Evolutionary conservation across 345 rosid species (phyloP).

Genomic region (Eutrema heterophyllum): DNA sequence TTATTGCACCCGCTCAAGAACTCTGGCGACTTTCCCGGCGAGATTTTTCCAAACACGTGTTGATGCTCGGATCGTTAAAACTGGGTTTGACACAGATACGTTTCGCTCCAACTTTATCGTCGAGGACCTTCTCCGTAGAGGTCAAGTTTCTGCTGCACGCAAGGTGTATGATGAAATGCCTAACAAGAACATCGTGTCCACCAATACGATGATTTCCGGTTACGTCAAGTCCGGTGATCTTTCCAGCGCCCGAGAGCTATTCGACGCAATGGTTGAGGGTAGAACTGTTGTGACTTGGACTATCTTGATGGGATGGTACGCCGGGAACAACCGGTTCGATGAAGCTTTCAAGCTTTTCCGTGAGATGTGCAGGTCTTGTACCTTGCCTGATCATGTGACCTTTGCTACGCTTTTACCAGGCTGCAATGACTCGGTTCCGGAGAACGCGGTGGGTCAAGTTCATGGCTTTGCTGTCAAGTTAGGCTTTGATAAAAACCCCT

Average conservation of each 20-base stretch:
- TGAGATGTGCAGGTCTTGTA: slow-evolving; percentile 44
- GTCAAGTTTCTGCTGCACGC: slow-evolving; percentile 54
- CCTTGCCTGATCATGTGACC: slow-evolving; percentile 62
- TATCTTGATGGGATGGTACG: slow-evolving; percentile 72
- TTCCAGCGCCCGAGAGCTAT: slow-evolving; percentile 46
- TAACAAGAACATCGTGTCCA: slow-evolving; percentile 55
- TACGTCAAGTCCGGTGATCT: slow-evolving; percentile 53
- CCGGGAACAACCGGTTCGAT: slow-evolving; percentile 32
- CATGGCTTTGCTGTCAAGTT: slow-evolving; percentile 52
- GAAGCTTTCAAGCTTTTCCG: slow-evolving; percentile 60
- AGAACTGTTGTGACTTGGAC: slow-evolving; percentile 80
- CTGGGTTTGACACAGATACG: slow-evolving; percentile 62
- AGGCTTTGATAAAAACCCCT: slow-evolving; percentile 35
- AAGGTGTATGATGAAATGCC: slow-evolving; percentile 77
- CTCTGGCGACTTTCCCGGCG: slow-evolving; percentile 5
- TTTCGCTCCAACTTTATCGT: slow-evolving; percentile 59
- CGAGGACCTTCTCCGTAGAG: slow-evolving; percentile 28
- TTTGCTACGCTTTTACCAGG: slow-evolving; percentile 69
- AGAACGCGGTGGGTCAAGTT: slow-evolving; percentile 42
- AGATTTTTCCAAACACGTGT: slow-evolving; percentile 9
- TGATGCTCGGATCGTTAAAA: slow-evolving; percentile 75
- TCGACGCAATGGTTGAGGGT: slow-evolving; percentile 41
- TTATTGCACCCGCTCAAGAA: not conserved
- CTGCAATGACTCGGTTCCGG: slow-evolving; percentile 32
- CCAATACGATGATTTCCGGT: slow-evolving; percentile 62